phyloP scores from a whole-genome alignment of 106 monocot species.

The Cymbidium sinense region DNA sequence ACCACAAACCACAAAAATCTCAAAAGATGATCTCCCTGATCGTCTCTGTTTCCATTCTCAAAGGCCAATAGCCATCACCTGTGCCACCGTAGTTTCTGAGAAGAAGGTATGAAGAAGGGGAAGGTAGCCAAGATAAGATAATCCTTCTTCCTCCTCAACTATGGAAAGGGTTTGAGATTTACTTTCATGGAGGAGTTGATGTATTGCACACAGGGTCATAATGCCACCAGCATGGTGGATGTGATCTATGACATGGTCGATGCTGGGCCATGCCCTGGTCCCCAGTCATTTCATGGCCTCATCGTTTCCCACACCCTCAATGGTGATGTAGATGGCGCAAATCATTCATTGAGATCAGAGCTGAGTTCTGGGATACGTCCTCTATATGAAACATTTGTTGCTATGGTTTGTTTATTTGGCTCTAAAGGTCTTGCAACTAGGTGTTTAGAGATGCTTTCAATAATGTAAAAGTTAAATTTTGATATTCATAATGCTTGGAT shows the following conservation, averaged over 20 bases:
- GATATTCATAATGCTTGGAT: slow-evolving; percentile 95
- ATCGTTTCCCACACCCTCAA: slow-evolving; percentile 58
- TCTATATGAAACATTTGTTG: slow-evolving; percentile 82
- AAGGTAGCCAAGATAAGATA: slow-evolving; percentile 25
- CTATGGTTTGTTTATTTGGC: slow-evolving; percentile 82
- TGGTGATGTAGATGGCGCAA: slow-evolving; percentile 88
- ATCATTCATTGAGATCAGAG: slow-evolving; percentile 91
- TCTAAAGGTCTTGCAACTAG: slow-evolving; percentile 75
- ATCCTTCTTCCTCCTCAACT: slow-evolving; percentile 30
- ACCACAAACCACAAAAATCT: too few relatives aligned
- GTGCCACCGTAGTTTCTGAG: slow-evolving; percentile 6
- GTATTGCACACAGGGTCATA: slow-evolving; percentile 41
- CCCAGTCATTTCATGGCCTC: slow-evolving; percentile 82
- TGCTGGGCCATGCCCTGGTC: slow-evolving; percentile 75
- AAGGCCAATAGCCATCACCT: not conserved
- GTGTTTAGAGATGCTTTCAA: slow-evolving; percentile 87
- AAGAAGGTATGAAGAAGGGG: slow-evolving; percentile 26
- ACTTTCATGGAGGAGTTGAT: slow-evolving; percentile 92
- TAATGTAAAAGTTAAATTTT: slow-evolving; percentile 90
- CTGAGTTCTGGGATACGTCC: slow-evolving; percentile 79
- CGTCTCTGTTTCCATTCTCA: not conserved
- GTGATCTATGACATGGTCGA: slow-evolving; percentile 91
- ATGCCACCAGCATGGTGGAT: slow-evolving; percentile 44
- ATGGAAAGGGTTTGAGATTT: slow-evolving; percentile 58
- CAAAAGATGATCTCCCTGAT: too few relatives aligned